Evolutionary conservation across 1,284 basidiomycete genomes (phyloP), one percentile per base, ranked within the genome.

Genomic region (Fomitopsis pinicola): DNA sequence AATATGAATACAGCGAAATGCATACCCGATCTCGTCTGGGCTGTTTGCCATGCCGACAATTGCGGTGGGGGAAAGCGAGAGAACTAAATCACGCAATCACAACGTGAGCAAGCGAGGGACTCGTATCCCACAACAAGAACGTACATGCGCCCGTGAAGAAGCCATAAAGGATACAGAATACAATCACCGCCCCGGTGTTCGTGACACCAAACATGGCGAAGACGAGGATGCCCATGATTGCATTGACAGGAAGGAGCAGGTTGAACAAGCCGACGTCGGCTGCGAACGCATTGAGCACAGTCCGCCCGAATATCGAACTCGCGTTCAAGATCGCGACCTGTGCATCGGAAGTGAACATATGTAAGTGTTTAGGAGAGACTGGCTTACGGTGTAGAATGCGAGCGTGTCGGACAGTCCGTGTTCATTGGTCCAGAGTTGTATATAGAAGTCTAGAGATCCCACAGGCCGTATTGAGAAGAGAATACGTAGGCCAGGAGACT

Each of bases 141-240:
- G 38, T 56, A 69, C 68, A 67, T n/a, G 59, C 63, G 10, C 68
- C 68, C 7, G 66, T 66, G 59, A 71, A 69, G 62, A 69, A 67
- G 19, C 70, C 70, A 53, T 67, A 71, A 22, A 71, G 50, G n/a
- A 69, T 55, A 2, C 66, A 62, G 55, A 71, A 67, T n/a, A 67
- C 59, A 8, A 67, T 57, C n/a, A 63, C 61, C 14, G 63, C 67
- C 0, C 59, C 65, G 19, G 50, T 56, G 19, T 19, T 62, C 12
- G 46, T 63, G 12, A 65, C 62, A 22, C 65, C 70, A 36, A 71
- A 65, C 59, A 72, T 61, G 9, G 63, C 63, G 53, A 71, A 67
- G 0, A 71, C 55, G 42, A 71, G 61, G 1, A 46, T 59, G 10
- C 62, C 65, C 7, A 54, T 57, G 38, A 50, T 40, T 15, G 59